A percentile compares a stretch with the other conserved stretches of the same genome.
Conservation (phyloP, 805 yeast species). For the Saturnispora zaruensis region DNA sequence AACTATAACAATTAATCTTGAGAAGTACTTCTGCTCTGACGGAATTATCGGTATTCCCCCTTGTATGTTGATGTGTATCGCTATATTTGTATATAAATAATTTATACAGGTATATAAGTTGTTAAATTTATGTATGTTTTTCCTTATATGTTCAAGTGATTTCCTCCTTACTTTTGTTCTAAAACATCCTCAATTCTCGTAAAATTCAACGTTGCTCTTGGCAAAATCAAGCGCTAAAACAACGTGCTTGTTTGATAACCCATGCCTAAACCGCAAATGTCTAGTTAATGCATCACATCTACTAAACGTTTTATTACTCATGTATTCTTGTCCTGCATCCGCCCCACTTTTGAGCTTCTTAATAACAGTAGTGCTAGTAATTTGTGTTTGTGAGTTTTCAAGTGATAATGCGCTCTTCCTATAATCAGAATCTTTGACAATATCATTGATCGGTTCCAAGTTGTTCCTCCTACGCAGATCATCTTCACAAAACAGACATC, state of each 20-base stretch:
- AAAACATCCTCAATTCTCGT: conserved; percentile 13
- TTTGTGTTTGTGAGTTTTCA: conserved; percentile 25
- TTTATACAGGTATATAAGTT: not conserved
- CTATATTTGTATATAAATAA: not conserved
- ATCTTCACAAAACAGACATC: conserved; percentile 80
- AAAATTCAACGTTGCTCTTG: conserved; percentile 66
- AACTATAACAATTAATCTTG: not conserved
- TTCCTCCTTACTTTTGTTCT: not conserved
- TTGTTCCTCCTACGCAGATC: conserved; percentile 39
- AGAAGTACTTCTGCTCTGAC: too few relatives aligned
- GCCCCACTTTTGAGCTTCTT: conserved; percentile 32
- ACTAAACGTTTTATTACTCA: conserved; percentile 63
- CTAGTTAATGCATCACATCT: conserved; percentile 92
- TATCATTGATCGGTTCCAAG: conserved; percentile 39
- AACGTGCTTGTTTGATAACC: conserved; percentile 57
- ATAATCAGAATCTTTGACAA: conserved; percentile 27
- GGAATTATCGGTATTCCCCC: too few relatives aligned
- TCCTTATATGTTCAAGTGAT: not conserved
- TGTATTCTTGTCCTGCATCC: conserved; percentile 21
- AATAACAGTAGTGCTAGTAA: conserved; percentile 26
- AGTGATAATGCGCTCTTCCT: conserved; percentile 21
- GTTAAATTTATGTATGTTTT: not conserved
- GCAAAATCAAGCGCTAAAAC: conserved; percentile 64
- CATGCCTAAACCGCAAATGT: conserved; percentile 88
- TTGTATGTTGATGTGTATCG: not conserved